Percentiles rank a stretch among this genome's conserved stretches.
Conservation (phyloP, 257 asterid species). For the Misopates orontium region DNA sequence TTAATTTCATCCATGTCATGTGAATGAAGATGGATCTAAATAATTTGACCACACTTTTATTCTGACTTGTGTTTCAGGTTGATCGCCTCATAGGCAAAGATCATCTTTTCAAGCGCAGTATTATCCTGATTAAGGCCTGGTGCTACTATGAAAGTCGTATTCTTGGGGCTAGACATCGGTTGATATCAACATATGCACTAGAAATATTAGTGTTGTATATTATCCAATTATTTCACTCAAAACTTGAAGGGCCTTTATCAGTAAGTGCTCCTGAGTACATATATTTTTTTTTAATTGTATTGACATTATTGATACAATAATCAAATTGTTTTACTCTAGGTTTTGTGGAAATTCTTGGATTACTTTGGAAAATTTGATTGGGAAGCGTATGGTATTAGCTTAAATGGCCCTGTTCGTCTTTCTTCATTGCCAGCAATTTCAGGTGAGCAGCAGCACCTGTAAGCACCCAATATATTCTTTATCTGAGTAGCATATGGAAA, state of each 20-base stretch:
- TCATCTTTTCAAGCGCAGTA: conserved; percentile 83
- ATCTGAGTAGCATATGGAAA: not conserved
- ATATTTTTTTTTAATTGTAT: conserved; percentile 21
- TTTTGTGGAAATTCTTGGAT: conserved; percentile 77
- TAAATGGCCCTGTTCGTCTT: conserved; percentile 67
- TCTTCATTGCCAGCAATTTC: conserved; percentile 64
- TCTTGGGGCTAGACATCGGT: conserved; percentile 90
- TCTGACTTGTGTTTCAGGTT: conserved; percentile 54
- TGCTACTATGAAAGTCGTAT: conserved; percentile 96
- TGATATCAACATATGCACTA: conserved; percentile 93
- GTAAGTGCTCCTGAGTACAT: conserved; percentile 46
- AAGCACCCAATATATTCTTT: not conserved
- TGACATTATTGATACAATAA: conserved; percentile 30
- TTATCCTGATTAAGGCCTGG: conserved; percentile 89
- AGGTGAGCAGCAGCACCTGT: conserved; percentile 48
- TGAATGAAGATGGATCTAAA: too few species aligned
- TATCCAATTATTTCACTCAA: conserved; percentile 74
- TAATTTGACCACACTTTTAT: not conserved
- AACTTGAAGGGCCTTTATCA: conserved; percentile 74
- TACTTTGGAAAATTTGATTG: conserved; percentile 87
- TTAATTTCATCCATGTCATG: too few species aligned
- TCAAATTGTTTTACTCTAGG: conserved; percentile 46
- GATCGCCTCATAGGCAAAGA: conserved; percentile 77
- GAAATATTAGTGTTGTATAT: conserved; percentile 87
- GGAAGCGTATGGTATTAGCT: conserved; percentile 71